Conservation (phyloP, 2,329 filamentous ascomycete genomes). For the Trichophyton benhamiae region DNA sequence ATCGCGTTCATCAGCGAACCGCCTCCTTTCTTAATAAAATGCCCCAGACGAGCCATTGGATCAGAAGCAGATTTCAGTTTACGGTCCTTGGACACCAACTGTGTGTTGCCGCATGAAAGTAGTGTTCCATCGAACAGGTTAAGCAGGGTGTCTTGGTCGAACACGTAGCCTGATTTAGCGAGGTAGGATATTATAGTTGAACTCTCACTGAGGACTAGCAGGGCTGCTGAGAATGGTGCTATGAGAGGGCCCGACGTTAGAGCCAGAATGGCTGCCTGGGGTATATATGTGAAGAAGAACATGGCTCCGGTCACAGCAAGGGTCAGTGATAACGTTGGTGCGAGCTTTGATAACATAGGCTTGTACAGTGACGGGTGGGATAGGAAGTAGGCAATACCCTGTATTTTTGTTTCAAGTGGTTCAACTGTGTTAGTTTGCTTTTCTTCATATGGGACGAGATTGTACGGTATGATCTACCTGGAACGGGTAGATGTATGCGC, state of each 20-base stretch:
- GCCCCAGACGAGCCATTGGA: slow-evolving; percentile 45
- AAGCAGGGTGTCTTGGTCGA: slow-evolving; percentile 69
- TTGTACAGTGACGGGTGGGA: slow-evolving; percentile 47
- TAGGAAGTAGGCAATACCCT: slow-evolving; percentile 51
- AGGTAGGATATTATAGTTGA: slow-evolving; percentile 40
- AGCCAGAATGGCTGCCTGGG: slow-evolving; percentile 69
- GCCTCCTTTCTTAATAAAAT: slow-evolving; percentile 40
- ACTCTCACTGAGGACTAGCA: slow-evolving; percentile 50
- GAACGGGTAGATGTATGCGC: slow-evolving; percentile 76
- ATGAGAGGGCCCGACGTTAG: slow-evolving; percentile 66
- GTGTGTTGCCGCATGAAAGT: slow-evolving; percentile 41
- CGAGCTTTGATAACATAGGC: slow-evolving; percentile 45
- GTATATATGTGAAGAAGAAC: slow-evolving; percentile 79
- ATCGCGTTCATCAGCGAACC: slow-evolving; percentile 35
- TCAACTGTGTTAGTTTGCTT: too few species aligned
- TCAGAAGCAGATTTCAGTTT: slow-evolving; percentile 49
- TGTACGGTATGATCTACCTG: slow-evolving; percentile 36
- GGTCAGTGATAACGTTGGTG: slow-evolving; percentile 56
- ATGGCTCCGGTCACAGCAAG: slow-evolving; percentile 61
- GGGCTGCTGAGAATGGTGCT: slow-evolving; percentile 47
- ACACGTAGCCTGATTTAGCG: slow-evolving; percentile 48
- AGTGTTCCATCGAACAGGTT: slow-evolving; percentile 77
- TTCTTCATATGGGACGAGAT: too few species aligned
- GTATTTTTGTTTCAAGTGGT: neutral
- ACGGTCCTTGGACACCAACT: slow-evolving; percentile 61